Conservation (phyloP, 768 basidiomycete genomes). For the Neoboletus magnificus region DNA sequence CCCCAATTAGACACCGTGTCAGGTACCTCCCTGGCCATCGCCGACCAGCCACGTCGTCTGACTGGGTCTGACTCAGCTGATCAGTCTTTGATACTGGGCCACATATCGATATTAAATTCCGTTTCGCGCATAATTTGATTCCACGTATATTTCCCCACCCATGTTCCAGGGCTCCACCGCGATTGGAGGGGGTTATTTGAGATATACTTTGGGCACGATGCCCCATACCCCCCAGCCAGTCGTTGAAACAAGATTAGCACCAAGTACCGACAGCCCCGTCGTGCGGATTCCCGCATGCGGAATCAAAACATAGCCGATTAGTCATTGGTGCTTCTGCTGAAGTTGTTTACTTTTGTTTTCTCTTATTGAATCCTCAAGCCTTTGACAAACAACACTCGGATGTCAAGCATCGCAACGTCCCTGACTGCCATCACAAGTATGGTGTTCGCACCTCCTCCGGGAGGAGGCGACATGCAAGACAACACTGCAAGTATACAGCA, state of each 20-base stretch:
- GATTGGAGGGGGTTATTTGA: no score
- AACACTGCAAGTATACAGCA: constrained; percentile 31
- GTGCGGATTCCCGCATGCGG: background rate
- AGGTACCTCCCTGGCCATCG: constrained; percentile 23
- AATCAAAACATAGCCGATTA: no score
- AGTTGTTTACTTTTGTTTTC: constrained; percentile 19
- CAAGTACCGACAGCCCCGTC: background rate
- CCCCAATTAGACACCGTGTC: constrained; percentile 16
- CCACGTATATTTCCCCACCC: background rate
- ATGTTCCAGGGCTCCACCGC: background rate
- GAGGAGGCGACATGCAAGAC: constrained; percentile 31
- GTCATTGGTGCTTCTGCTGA: background rate
- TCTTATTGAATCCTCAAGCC: constrained; percentile 26
- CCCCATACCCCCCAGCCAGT: background rate
- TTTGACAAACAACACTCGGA: constrained; percentile 22
- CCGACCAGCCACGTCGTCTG: constrained; percentile 13
- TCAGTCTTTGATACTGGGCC: background rate
- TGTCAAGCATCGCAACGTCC: background rate
- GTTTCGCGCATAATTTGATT: background rate
- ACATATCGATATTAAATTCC: constrained; percentile 18
- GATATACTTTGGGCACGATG: background rate
- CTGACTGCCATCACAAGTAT: constrained; percentile 23
- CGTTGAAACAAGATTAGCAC: constrained; percentile 7
- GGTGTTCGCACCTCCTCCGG: constrained; percentile 33
- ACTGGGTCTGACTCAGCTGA: constrained; percentile 6